Percentiles rank a stretch among this genome's conserved stretches.
These are phyloP conservation scores for Penicillium occitanis DNA, from an alignment of 2,329 filamentous ascomycete species.

Conservation along the genomic window DNA sequence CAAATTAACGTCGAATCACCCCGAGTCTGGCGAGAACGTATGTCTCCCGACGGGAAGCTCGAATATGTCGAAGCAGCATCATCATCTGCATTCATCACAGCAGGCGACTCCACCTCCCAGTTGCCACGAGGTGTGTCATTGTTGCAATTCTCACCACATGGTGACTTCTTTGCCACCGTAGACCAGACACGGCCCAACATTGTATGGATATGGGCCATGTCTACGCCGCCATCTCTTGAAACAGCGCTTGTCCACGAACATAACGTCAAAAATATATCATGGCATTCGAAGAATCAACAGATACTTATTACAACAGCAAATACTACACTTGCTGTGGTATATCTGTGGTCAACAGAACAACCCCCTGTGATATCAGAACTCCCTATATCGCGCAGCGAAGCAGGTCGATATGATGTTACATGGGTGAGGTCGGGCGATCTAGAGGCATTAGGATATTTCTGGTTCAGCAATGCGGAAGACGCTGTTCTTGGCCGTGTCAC, in stretches of 20 bases:
- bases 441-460: conserved; percentile 31
- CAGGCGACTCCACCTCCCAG: conserved; percentile 30
- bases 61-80: conserved; percentile 40
- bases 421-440: conserved; percentile 30
- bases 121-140: conserved; percentile 38
- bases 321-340: conserved; percentile 33
- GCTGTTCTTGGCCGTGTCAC: conserved; percentile 37
- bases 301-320: conserved; percentile 42
- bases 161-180: conserved; percentile 39
- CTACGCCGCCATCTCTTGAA: conserved; percentile 29
- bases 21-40: conserved; percentile 38
- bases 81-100: conserved; percentile 37
- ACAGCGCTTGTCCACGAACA: conserved; percentile 46
- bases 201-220: conserved; percentile 47
- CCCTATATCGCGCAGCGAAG: conserved; percentile 35
- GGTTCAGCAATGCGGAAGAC: conserved; percentile 38
- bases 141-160: conserved; percentile 42
- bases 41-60: conserved; percentile 26
- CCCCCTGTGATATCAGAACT: conserved; percentile 34
- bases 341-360: conserved; percentile 35
- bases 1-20: conserved; percentile 33
- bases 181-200: conserved; percentile 45
- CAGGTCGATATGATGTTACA: conserved; percentile 37
- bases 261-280: conserved; percentile 40
- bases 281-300: conserved; percentile 40